Conservation (phyloP, 73 alveolate genomes). For the Paramecium caudatum region DNA sequence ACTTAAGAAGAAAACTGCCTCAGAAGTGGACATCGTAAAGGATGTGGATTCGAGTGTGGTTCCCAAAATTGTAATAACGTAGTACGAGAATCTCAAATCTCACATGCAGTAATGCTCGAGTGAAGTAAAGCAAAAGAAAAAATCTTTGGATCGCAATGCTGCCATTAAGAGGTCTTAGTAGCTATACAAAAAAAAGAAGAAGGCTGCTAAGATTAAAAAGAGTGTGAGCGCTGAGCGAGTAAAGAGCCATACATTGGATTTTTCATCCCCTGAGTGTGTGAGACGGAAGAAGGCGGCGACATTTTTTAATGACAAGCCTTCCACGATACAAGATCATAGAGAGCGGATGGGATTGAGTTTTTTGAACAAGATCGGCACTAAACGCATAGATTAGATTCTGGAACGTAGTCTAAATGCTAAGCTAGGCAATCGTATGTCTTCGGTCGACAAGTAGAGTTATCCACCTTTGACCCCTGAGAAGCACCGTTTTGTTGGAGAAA, state of each 20-base stretch:
- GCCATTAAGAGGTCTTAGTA: conserved; percentile 21
- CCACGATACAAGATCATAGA: conserved; percentile 28
- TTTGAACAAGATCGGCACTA: conserved; percentile 12
- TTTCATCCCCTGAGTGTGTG: conserved; percentile 52
- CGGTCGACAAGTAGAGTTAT: conserved; percentile 18
- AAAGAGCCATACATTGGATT: not conserved
- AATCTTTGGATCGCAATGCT: conserved; percentile 30
- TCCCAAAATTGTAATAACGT: not conserved
- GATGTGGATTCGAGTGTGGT: conserved; percentile 49
- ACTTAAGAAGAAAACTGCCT: conserved; percentile 45
- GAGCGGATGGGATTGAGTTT: conserved; percentile 6
- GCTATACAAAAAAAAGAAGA: conserved; percentile 30
- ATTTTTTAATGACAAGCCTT: conserved; percentile 41
- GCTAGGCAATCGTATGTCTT: conserved; percentile 58
- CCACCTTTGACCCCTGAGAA: conserved; percentile 46
- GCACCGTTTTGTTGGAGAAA: not conserved
- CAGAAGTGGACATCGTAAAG: conserved; percentile 53
- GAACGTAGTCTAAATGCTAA: conserved; percentile 5
- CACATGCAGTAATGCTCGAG: conserved; percentile 51
- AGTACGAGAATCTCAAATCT: conserved; percentile 64
- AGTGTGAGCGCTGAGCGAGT: conserved; percentile 65
- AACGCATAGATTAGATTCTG: conserved; percentile 41
- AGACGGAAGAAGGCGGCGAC: conserved; percentile 63
- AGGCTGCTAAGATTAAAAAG: conserved; percentile 35
- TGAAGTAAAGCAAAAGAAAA: conserved; percentile 27